A percentile compares a stretch with the other conserved stretches of the same genome.
These are phyloP conservation scores for Acanthamoeba lenticulata DNA, from an alignment of 208 protist genomes.

Conservation along the genomic window DNA sequence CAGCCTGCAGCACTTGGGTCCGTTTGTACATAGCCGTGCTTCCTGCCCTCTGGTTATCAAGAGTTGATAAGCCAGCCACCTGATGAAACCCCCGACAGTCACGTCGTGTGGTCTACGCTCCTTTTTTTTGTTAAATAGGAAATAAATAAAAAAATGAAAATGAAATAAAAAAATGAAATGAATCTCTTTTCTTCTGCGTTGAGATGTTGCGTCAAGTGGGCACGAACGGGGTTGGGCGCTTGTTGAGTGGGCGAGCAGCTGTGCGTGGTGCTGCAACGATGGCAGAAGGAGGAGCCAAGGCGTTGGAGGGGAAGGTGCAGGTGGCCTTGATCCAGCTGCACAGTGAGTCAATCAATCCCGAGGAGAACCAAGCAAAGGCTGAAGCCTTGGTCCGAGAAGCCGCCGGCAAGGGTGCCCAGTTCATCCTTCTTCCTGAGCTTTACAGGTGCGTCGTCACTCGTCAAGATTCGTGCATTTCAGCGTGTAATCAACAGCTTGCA, in stretches of 20 bases:
- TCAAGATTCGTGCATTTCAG: too few relatives aligned
- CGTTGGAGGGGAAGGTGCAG: not conserved
- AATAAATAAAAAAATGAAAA: not conserved
- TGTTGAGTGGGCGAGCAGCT: too few relatives aligned
- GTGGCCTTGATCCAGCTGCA: slow-evolving; percentile 1
- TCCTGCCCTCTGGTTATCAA: too few relatives aligned
- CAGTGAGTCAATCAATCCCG: not conserved
- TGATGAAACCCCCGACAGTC: too few relatives aligned
- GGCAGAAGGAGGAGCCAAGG: not conserved
- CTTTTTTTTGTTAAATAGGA: not conserved
- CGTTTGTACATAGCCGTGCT: too few relatives aligned
- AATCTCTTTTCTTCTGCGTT: too few relatives aligned
- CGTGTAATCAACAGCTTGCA: not conserved
- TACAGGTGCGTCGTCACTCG: not conserved
- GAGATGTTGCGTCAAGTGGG: not conserved
- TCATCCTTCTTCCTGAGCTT: slow-evolving; percentile 14
- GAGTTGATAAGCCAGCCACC: too few relatives aligned
- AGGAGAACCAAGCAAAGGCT: slow-evolving; percentile 6
- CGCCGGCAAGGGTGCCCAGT: not conserved
- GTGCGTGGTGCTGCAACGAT: too few relatives aligned
- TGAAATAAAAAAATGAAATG: not conserved
- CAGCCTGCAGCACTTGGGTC: too few relatives aligned
- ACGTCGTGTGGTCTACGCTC: not conserved
- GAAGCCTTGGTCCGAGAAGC: not conserved
- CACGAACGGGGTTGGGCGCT: not conserved